Evolutionary conservation across 2,329 filamentous ascomycete genomes (phyloP), one percentile per base, ranked within the genome.

Genomic region (Cryphonectria parasitica): DNA sequence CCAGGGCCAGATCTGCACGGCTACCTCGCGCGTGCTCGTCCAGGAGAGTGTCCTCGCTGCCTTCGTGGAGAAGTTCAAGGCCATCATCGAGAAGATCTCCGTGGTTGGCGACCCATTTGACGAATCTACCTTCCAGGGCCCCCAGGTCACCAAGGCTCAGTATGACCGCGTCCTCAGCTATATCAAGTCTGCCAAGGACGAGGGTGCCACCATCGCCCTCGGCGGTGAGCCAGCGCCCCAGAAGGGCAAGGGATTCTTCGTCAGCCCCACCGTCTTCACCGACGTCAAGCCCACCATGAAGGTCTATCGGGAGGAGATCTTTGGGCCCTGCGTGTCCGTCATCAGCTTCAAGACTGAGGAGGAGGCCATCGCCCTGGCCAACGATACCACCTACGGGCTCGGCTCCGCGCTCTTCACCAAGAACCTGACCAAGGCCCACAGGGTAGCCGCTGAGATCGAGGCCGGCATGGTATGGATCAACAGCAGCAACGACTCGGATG

Each of bases 61-160:
- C 64, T 93, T 92, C 76, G 79, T 92, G 70, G 80, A 83, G 52
- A 81, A 82, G n/a, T 92, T 92, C 82, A 90, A 87, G 75, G 81
- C 86, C 36, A 82, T 88, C 71, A 84, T 91, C 45, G 80, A 85
- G 69, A 81, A 85, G 68, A 83, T 88, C 54, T 89, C 86, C 67
- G 85, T 89, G 31, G 83, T 92, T 25, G 91, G 91, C 69, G 88
- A 92, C 76, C 90, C 89, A 0, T 92, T 91, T 78, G 84, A 84
- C n/a, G 85, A 90, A 75, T 82, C 82, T 36, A 92, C 90, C 1
- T 91, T 89, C 83, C 90, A 92, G 78, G 91, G 91, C 0, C 91
- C 91, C 0, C 90, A 92, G 79, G 88, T 92, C 69, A 90, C 89
- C 19, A 90, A 89, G 78, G 80, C 84, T 17, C 91, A 92, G 78